phyloP scores from a whole-genome alignment of 2,329 filamentous ascomycete species.

The Clonostachys solani region DNA sequence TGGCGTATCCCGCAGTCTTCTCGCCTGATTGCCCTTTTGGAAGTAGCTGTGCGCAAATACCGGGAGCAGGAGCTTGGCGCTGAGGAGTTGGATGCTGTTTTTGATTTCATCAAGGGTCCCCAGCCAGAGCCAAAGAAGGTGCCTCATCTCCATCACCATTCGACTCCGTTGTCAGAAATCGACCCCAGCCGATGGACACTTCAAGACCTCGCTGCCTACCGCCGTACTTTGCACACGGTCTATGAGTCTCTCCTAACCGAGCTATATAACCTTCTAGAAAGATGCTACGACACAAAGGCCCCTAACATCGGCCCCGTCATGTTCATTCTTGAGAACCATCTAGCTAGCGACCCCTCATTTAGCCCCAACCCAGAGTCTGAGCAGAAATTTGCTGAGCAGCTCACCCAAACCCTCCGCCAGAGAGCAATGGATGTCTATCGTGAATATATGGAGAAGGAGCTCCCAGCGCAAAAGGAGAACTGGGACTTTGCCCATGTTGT shows the following conservation, averaged over 20 bases:
- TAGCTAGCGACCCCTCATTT: conserved; percentile 75
- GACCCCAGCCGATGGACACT: conserved; percentile 63
- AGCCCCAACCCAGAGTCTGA: conserved; percentile 65
- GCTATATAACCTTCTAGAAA: conserved; percentile 80
- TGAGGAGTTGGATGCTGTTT: conserved; percentile 77
- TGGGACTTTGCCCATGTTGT: conserved; percentile 94
- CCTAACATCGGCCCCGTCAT: conserved; percentile 77
- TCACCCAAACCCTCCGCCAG: conserved; percentile 67
- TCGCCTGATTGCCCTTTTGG: conserved; percentile 74
- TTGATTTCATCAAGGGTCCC: conserved; percentile 75
- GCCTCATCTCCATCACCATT: conserved; percentile 48
- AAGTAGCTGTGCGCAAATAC: conserved; percentile 82
- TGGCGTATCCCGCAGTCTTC: conserved; percentile 89
- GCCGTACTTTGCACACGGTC: conserved; percentile 67
- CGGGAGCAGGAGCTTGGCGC: conserved; percentile 76
- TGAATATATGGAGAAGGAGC: conserved; percentile 70
- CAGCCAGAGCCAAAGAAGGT: conserved; percentile 62
- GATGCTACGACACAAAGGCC: conserved; percentile 85
- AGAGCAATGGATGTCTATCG: conserved; percentile 79
- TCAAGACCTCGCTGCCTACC: conserved; percentile 66
- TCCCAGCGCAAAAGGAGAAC: conserved; percentile 73
- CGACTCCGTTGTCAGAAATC: conserved; percentile 47
- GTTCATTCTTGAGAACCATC: conserved; percentile 75
- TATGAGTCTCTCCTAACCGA: conserved; percentile 83
- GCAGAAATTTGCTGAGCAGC: conserved; percentile 65